phyloP scores from a whole-genome alignment of 2,329 filamentous ascomycete species.

The Lachnellula subtilissima region DNA sequence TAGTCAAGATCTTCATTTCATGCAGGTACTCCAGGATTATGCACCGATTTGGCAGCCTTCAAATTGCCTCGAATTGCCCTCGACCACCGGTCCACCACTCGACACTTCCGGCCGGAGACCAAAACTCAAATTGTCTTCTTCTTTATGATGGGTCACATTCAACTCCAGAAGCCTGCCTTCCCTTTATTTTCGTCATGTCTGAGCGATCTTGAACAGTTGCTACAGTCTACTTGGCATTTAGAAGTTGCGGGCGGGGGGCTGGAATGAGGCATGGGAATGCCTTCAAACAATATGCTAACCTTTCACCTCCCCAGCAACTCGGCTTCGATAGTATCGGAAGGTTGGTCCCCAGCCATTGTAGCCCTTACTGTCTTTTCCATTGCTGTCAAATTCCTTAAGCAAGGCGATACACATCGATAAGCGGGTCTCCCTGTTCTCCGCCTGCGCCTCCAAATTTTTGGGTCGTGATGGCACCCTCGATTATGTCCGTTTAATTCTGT shows the following conservation, averaged over 20 bases:
- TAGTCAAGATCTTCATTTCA: background rate
- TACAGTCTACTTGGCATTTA: background rate
- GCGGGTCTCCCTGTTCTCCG: constrained; percentile 20
- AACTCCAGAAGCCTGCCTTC: background rate
- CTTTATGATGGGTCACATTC: background rate
- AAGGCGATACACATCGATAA: constrained; percentile 22
- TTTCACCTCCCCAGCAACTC: background rate
- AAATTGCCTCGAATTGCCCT: background rate
- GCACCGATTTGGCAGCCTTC: background rate
- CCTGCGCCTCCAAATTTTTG: constrained; percentile 20
- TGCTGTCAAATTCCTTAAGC: constrained; percentile 21
- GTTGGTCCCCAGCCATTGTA: constrained; percentile 7
- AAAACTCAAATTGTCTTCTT: background rate
- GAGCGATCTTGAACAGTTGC: background rate
- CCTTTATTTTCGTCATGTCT: background rate
- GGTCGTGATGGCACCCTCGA: constrained; percentile 14
- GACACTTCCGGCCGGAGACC: background rate
- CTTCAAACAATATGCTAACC: constrained; percentile 2
- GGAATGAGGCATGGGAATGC: constrained; percentile 7
- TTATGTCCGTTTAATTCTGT: constrained; percentile 7
- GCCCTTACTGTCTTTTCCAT: constrained; percentile 23
- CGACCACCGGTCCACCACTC: background rate
- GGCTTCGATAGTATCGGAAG: constrained; percentile 3
- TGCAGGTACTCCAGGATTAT: background rate
- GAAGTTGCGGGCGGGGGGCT: constrained; percentile 3